Percentiles rank a stretch among this genome's conserved stretches.
phyloP scores from a whole-genome alignment of 805 yeast species.

The Yarrowia keelungensis region DNA sequence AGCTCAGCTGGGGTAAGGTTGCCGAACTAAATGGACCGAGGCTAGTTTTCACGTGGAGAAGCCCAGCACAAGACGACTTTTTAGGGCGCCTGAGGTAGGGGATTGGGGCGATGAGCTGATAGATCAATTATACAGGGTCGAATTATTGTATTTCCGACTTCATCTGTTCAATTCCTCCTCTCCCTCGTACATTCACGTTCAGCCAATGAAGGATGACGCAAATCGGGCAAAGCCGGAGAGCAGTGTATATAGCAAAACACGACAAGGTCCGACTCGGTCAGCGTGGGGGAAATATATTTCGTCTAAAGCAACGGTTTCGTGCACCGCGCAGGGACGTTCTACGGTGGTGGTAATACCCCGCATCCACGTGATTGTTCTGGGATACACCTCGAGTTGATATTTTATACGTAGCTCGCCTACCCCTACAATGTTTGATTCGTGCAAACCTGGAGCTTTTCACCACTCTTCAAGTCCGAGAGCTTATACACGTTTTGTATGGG shows the following conservation, averaged over 20 bases:
- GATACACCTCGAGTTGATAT: too few relatives aligned
- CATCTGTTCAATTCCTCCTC: too few relatives aligned
- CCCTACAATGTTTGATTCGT: too few relatives aligned
- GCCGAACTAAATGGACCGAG: slow-evolving; percentile 37
- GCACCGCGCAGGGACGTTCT: too few relatives aligned
- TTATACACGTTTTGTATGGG: slow-evolving; percentile 5
- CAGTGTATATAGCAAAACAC: slow-evolving; percentile 10
- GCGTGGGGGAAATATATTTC: neutral
- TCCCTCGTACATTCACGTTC: slow-evolving; percentile 7
- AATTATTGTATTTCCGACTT: neutral
- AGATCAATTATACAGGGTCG: too few relatives aligned
- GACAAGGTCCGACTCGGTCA: slow-evolving; percentile 5
- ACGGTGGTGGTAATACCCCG: too few relatives aligned
- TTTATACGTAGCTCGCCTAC: too few relatives aligned
- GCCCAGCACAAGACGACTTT: neutral
- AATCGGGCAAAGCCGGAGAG: slow-evolving; percentile 34
- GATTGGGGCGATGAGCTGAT: too few relatives aligned
- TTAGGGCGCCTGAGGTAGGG: too few relatives aligned
- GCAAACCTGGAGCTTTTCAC: too few relatives aligned
- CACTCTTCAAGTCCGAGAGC: slow-evolving; percentile 1
- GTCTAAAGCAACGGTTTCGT: neutral
- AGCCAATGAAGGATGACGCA: slow-evolving; percentile 18
- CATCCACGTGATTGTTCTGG: too few relatives aligned
- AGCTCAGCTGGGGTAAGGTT: slow-evolving; percentile 39
- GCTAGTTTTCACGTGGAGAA: slow-evolving; percentile 37